Conservation (phyloP, 352 stramenopile genomes). For the Phytophthora crassamura region DNA sequence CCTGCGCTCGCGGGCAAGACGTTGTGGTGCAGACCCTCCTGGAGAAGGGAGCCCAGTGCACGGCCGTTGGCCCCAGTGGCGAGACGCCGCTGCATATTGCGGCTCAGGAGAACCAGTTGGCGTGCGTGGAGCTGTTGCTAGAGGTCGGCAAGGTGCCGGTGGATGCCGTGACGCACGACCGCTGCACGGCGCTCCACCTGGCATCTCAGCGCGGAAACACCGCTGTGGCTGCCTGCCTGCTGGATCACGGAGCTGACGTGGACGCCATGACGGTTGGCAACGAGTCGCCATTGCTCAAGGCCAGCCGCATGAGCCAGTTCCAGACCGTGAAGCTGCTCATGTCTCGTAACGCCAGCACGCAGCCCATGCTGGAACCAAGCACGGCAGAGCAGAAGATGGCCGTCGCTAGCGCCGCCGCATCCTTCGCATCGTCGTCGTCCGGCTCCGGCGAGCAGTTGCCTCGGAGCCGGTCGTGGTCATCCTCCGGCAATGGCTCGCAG, state of each 20-base stretch:
- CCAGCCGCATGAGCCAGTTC: slow-evolving; percentile 83
- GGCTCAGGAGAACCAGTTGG: slow-evolving; percentile 82
- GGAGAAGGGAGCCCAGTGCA: slow-evolving; percentile 58
- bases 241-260: slow-evolving; percentile 75
- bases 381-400: slow-evolving; percentile 36
- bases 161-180: slow-evolving; percentile 62
- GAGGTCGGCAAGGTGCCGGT: slow-evolving; percentile 52
- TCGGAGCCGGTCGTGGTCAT: slow-evolving; percentile 41
- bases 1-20: slow-evolving; percentile 70
- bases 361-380: slow-evolving; percentile 28
- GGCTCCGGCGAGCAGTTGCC: slow-evolving; percentile 21
- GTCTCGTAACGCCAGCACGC: slow-evolving; percentile 50
- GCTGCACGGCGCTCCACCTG: slow-evolving; percentile 78
- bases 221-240: slow-evolving; percentile 62
- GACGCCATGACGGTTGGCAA: slow-evolving; percentile 65
- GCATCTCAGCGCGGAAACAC: slow-evolving; percentile 84
- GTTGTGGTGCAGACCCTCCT: slow-evolving; percentile 69
- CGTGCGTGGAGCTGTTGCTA: slow-evolving; percentile 71
- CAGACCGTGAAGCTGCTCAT: slow-evolving; percentile 80
- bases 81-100: slow-evolving; percentile 84
- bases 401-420: slow-evolving; percentile 21
- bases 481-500: slow-evolving; percentile 25
- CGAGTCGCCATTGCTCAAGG: slow-evolving; percentile 82
- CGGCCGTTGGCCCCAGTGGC: slow-evolving; percentile 66
- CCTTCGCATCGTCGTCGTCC: slow-evolving; percentile 32